phyloP scores from a whole-genome alignment of 163 green algal species.

The Prototheca cutis region DNA sequence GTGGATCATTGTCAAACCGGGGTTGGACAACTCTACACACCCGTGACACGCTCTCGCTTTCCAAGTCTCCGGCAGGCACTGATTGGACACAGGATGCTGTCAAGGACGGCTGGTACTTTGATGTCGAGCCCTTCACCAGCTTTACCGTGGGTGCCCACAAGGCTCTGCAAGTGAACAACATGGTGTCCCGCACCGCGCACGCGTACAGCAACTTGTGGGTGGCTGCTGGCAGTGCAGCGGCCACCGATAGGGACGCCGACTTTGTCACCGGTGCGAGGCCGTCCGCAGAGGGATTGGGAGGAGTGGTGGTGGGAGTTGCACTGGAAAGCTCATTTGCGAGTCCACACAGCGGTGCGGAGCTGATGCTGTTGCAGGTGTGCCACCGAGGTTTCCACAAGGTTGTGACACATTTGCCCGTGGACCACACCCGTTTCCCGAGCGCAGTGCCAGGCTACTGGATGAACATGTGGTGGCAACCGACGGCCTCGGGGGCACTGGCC shows the following conservation, averaged over 20 bases:
- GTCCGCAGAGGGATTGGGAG: no score
- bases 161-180: slow-evolving; percentile 22
- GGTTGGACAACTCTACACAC: no score
- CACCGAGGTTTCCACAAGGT: no score
- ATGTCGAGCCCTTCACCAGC: slow-evolving; percentile 24
- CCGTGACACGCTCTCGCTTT: neutral
- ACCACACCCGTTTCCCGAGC: no score
- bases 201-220: slow-evolving; percentile 32
- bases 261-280: slow-evolving; percentile 8
- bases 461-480: slow-evolving; percentile 22
- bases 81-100: slow-evolving; percentile 2
- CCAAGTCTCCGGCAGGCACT: neutral
- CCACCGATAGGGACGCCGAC: slow-evolving; percentile 2
- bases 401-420: no score
- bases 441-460: slow-evolving; percentile 10
- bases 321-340: no score
- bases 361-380: no score
- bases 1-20: no score
- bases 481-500: neutral
- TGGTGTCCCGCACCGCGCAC: slow-evolving; percentile 15
- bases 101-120: slow-evolving; percentile 19
- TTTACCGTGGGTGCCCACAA: slow-evolving; percentile 25
- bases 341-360: no score
- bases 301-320: no score
- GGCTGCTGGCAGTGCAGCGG: neutral